A percentile compares a stretch with the other conserved stretches of the same genome.
Conservation (phyloP, 2,329 filamentous ascomycete genomes). For the Sordariomycetes sp. region DNA sequence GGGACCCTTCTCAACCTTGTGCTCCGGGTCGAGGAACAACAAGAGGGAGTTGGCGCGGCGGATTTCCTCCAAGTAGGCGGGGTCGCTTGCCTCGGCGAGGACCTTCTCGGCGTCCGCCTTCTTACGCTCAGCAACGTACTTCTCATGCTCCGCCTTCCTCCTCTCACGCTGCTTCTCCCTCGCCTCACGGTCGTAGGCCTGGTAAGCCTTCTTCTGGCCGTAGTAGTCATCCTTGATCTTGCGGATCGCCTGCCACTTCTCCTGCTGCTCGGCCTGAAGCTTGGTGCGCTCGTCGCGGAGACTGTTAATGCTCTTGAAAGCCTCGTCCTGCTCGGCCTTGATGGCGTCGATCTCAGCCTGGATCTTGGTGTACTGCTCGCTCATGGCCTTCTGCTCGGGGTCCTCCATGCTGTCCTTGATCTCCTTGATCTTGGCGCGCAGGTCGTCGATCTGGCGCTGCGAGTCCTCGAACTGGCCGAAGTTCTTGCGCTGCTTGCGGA, state of each 20-base stretch:
- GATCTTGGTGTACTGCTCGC: conserved; percentile 76
- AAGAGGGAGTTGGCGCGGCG: conserved; percentile 80
- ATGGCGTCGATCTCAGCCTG: conserved; percentile 82
- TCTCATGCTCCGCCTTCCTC: conserved; percentile 71
- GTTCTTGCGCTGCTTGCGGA: conserved; percentile 85
- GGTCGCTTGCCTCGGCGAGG: conserved; percentile 73
- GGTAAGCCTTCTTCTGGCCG: conserved; percentile 69
- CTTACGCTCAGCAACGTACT: conserved; percentile 60
- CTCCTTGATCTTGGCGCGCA: conserved; percentile 80
- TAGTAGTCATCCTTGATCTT: conserved; percentile 88
- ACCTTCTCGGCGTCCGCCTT: conserved; percentile 68
- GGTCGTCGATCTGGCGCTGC: conserved; percentile 81
- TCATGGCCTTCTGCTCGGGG: conserved; percentile 80
- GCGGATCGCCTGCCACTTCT: conserved; percentile 73
- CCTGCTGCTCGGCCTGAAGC: conserved; percentile 77
- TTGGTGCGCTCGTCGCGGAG: conserved; percentile 81
- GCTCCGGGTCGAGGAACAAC: conserved; percentile 78
- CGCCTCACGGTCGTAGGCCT: conserved; percentile 75
- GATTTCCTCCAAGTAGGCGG: conserved; percentile 89
- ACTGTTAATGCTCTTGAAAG: conserved; percentile 76
- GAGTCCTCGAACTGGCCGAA: conserved; percentile 77
- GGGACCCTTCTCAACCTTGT: conserved; percentile 56
- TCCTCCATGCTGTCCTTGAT: conserved; percentile 86
- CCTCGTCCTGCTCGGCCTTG: conserved; percentile 86
- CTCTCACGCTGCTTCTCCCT: conserved; percentile 69